phyloP scores from a whole-genome alignment of 225 moss, liverwort and hornwort species.

The Asterella californica region DNA sequence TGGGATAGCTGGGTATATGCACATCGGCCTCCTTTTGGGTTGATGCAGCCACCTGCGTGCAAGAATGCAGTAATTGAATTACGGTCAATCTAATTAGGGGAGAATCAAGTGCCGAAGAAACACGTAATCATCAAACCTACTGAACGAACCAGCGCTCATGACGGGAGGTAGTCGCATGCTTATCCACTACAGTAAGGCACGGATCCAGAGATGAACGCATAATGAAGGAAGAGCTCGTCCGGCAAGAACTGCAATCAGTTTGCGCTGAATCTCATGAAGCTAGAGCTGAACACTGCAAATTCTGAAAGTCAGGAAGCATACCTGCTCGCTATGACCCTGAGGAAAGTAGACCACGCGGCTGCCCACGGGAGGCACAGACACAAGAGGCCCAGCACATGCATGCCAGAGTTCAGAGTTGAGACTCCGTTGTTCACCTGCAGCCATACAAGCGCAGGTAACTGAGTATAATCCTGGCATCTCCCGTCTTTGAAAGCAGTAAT shows the following conservation, averaged over 20 bases:
- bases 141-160: neutral
- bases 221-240: no score
- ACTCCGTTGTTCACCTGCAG: slow-evolving; percentile 46
- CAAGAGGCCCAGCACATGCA: slow-evolving; percentile 59
- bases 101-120: neutral
- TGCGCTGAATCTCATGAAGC: neutral
- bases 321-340: slow-evolving; percentile 63
- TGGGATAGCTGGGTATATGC: slow-evolving; percentile 57
- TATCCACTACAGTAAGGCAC: neutral
- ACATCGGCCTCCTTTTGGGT: slow-evolving; percentile 59
- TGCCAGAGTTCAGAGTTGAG: slow-evolving; percentile 63
- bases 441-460: neutral
- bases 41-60: slow-evolving; percentile 49
- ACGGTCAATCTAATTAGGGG: neutral
- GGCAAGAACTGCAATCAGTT: neutral
- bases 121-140: neutral
- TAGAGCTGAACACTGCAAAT: neutral
- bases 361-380: slow-evolving; percentile 52
- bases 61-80: neutral
- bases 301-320: neutral
- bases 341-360: slow-evolving; percentile 57
- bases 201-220: no score
- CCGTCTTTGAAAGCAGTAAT: neutral
- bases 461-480: neutral
- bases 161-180: neutral